Base-by-base conservation (phyloP, 2,329 filamentous ascomycete genomes). In the Diplodia seriata region DNA sequence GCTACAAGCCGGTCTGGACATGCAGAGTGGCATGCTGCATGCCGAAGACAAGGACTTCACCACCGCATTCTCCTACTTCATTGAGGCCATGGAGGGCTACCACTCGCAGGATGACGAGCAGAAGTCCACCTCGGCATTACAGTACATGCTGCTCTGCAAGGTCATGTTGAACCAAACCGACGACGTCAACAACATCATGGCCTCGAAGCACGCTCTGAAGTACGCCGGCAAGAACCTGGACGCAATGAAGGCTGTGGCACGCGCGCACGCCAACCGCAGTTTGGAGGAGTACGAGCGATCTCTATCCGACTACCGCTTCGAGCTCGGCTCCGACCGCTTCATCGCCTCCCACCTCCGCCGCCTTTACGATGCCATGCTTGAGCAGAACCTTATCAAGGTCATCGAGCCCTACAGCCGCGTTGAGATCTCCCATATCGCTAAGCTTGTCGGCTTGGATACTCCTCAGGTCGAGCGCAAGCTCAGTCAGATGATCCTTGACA, bases 121-220 rank as follows among this genome's bases (percentile, higher is more conserved):
- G 71, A 93, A 94, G 81, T 95, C 96, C n/a, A 96, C 94, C n/a
- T 92, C 94, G 14, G 93, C 95, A 12, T 85, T 99, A 72, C 95
- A 99, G 84, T 99, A 99, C 85, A 99, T 99, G 95, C 88, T 99
- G 66, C 89, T 99, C 43, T 98, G 95, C 89, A 99, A 99, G 85
- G 95, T 99, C 80, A 99, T 99, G 96, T 87, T 99, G 74, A 99
- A 99, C 82, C 86, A 96, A 50, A 93, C 89, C 72, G 94, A 98
- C 84, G 96, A 99, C 80, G 94, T 99, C 79, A 97, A 94, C 82
- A 89, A 91, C 77, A 88, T 99, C 73, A 93, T 99, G 89, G 89
- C 91, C 36, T 96, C 93, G 66, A 99, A 99, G 86, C 94, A 97
- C 80, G 95, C 96, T 49, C 89, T 96, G 77, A 95, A 96, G 82